phyloP scores from a whole-genome alignment of 352 stramenopile species.

The Phytophthora sojae region DNA sequence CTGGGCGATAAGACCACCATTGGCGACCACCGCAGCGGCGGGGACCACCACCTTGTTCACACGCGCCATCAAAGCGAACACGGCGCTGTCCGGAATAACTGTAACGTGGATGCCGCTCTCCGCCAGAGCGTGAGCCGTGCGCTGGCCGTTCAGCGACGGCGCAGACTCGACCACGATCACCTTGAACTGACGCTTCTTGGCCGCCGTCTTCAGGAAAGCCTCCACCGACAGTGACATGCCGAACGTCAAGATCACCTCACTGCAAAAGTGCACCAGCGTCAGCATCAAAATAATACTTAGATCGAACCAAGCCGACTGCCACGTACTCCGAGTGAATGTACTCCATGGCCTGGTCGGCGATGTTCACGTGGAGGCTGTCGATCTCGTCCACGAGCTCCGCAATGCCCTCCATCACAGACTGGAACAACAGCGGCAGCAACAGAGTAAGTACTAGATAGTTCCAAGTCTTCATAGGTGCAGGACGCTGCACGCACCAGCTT shows the following conservation, averaged over 20 bases:
- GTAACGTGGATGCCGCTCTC: constrained; percentile 94
- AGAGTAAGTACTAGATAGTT: background rate
- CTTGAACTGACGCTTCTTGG: constrained; percentile 95
- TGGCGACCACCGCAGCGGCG: constrained; percentile 96
- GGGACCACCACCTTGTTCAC: constrained; percentile 98
- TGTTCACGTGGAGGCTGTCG: constrained; percentile 96
- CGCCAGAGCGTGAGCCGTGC: constrained; percentile 89
- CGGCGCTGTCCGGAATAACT: constrained; percentile 96
- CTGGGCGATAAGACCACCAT: constrained; percentile 96
- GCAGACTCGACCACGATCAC: constrained; percentile 95
- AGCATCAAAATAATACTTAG: background rate
- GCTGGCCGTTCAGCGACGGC: constrained; percentile 93
- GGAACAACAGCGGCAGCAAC: constrained; percentile 21
- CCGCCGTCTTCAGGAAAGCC: constrained; percentile 89
- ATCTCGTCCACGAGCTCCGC: constrained; percentile 95
- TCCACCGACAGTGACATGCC: constrained; percentile 93
- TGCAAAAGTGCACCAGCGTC: constrained; percentile 26
- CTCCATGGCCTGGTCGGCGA: constrained; percentile 95
- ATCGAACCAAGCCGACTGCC: background rate
- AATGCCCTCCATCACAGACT: constrained; percentile 96
- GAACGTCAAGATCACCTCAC: constrained; percentile 97
- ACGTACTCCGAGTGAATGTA: constrained; percentile 96
- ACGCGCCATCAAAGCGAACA: constrained; percentile 98
- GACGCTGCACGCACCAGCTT: constrained; percentile 53
- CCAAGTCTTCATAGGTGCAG: too few relatives aligned